These are phyloP conservation scores for Rhodotorula sp. DNA, from an alignment of 1,284 basidiomycete species.

Conservation along the genomic window DNA sequence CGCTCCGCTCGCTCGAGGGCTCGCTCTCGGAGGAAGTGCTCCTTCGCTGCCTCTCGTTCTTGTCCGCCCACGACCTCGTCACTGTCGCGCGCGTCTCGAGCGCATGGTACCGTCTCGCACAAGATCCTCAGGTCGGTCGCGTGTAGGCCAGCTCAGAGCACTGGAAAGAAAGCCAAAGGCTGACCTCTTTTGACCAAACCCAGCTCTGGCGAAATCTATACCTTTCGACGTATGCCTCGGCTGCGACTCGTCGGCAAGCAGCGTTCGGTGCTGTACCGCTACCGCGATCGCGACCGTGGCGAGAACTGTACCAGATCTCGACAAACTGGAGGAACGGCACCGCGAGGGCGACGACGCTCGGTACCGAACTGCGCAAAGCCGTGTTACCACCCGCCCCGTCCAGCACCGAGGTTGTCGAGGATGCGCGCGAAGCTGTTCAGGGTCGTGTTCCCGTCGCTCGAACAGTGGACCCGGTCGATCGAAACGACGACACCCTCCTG, in stretches of 20 bases:
- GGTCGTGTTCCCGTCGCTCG: background rate
- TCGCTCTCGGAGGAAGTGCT: slow-evolving; percentile 34
- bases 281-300: slow-evolving; percentile 29
- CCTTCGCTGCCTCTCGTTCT: slow-evolving; percentile 33
- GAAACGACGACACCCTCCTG: slow-evolving; percentile 23
- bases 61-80: slow-evolving; percentile 25
- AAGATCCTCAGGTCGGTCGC: slow-evolving; percentile 28
- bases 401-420: background rate
- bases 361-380: slow-evolving; percentile 12
- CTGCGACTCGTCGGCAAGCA: slow-evolving; percentile 7
- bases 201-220: slow-evolving; percentile 41
- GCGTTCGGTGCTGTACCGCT: background rate
- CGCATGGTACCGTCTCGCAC: slow-evolving; percentile 31
- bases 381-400: slow-evolving; percentile 20
- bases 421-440: background rate
- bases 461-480: too few species aligned
- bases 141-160: too few species aligned
- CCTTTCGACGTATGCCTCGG: slow-evolving; percentile 23
- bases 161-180: background rate
- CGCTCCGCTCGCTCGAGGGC: slow-evolving; percentile 27
- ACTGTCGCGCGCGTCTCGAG: slow-evolving; percentile 24
- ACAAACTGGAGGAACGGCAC: slow-evolving; percentile 40
- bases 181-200: background rate
- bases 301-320: slow-evolving; percentile 39
- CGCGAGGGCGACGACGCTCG: slow-evolving; percentile 27